A percentile compares a stretch with the other conserved stretches of the same genome.
Conservation (phyloP, 768 basidiomycete species). For the Dioszegia aurantiaca region DNA sequence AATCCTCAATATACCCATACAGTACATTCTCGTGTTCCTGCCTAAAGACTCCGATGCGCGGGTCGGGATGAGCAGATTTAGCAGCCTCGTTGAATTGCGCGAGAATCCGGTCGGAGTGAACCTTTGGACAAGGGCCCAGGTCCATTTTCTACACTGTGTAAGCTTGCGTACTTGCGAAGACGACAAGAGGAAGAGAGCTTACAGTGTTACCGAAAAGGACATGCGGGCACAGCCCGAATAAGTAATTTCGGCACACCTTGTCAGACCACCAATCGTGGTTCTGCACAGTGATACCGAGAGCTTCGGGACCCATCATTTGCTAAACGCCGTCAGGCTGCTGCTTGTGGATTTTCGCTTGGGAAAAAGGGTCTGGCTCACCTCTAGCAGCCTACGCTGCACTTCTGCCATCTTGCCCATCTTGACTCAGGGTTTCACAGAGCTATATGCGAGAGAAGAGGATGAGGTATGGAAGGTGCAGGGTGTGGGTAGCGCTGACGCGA, state of each 20-base stretch:
- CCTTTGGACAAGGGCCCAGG: constrained; percentile 92
- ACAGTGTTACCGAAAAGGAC: constrained; percentile 97
- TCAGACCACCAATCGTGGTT: constrained; percentile 89
- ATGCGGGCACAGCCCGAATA: constrained; percentile 98
- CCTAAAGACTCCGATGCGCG: constrained; percentile 81
- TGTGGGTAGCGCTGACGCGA: neutral
- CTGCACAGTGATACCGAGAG: constrained; percentile 91
- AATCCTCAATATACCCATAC: constrained; percentile 94
- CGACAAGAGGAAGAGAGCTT: constrained; percentile 42
- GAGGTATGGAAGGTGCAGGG: neutral
- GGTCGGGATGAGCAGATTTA: constrained; percentile 71
- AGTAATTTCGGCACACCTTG: constrained; percentile 96
- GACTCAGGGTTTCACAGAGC: neutral
- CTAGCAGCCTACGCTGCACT: constrained; percentile 90
- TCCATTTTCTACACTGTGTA: constrained; percentile 90
- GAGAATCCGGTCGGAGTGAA: constrained; percentile 90
- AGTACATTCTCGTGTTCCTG: constrained; percentile 95
- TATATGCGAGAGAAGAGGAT: neutral
- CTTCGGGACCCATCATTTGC: constrained; percentile 99
- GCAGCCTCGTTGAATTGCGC: constrained; percentile 79
- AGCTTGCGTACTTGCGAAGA: neutral
- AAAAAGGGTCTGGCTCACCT: constrained; percentile 52
- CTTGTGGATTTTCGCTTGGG: neutral
- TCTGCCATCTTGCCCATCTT: constrained; percentile 91
- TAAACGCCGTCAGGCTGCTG: constrained; percentile 48